Conservation (phyloP, 1,284 basidiomycete genomes). For the Vanrija humicola region DNA sequence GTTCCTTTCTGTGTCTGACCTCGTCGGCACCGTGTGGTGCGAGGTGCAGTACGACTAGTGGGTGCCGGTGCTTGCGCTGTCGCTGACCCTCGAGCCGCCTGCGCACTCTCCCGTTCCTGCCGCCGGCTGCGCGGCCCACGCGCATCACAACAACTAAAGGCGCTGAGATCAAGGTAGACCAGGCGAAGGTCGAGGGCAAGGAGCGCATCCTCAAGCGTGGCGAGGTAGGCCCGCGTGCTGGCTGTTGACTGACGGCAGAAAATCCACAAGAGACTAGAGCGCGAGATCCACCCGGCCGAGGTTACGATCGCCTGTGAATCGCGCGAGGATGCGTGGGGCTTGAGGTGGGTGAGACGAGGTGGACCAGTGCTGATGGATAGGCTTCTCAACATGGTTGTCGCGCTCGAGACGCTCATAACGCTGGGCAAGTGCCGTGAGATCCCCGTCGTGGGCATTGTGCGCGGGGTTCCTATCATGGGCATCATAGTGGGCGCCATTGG, state of each 20-base stretch:
- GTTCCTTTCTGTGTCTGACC: conserved; percentile 52
- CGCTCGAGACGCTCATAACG: conserved; percentile 54
- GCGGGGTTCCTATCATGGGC: conserved; percentile 59
- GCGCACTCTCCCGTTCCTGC: conserved; percentile 53
- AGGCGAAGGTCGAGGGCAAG: conserved; percentile 58
- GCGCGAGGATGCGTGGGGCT: conserved; percentile 66
- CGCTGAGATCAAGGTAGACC: conserved; percentile 62
- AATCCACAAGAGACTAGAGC: conserved; percentile 79
- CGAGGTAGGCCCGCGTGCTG: conserved; percentile 51
- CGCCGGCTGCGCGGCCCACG: conserved; percentile 57
- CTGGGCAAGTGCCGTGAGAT: conserved; percentile 62
- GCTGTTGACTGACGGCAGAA: conserved; percentile 1
- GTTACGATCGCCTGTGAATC: conserved; percentile 55
- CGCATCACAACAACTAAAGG: conserved; percentile 62
- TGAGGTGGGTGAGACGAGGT: conserved; percentile 53
- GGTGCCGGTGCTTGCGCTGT: not conserved
- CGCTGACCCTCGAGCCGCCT: conserved; percentile 30
- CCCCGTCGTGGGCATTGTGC: conserved; percentile 64
- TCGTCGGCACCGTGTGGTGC: conserved; percentile 55
- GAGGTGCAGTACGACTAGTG: conserved; percentile 50
- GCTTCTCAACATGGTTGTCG: conserved; percentile 61
- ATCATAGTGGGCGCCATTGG: conserved; percentile 55
- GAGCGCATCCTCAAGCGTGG: conserved; percentile 61
- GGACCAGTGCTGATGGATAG: conserved; percentile 41
- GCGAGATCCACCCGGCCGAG: conserved; percentile 63